Evolutionary conservation across 371 early-diverging fungal species (phyloP).

Genomic region (Quaeritorhiza haematococci): DNA sequence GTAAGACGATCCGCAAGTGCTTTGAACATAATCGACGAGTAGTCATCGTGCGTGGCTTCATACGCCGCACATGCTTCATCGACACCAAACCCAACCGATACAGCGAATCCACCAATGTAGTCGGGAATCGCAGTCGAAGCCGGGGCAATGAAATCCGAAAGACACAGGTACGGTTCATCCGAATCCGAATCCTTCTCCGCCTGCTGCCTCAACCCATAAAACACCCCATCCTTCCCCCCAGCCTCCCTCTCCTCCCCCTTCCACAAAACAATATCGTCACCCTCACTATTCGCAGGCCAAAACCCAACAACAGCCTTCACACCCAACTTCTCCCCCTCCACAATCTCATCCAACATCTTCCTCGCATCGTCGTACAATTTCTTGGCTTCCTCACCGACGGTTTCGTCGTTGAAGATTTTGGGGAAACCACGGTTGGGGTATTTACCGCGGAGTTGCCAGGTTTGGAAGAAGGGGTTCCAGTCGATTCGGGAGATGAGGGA

Average conservation of each 20-base stretch:
- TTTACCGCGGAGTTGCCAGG: conserved; percentile 89
- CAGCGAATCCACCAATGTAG: conserved; percentile 85
- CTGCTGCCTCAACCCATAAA: conserved; percentile 75
- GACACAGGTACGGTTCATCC: conserved; percentile 75
- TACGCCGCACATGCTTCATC: conserved; percentile 72
- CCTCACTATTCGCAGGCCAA: conserved; percentile 81
- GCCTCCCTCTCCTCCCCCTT: conserved; percentile 65
- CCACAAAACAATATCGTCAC: conserved; percentile 74
- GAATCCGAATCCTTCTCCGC: conserved; percentile 67
- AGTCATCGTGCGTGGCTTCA: conserved; percentile 78
- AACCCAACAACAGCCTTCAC: conserved; percentile 79
- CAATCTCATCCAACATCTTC: conserved; percentile 69
- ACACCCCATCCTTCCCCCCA: conserved; percentile 59
- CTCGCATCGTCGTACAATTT: conserved; percentile 81
- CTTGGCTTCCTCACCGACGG: conserved; percentile 81
- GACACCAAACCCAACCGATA: conserved; percentile 83
- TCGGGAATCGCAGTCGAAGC: conserved; percentile 66
- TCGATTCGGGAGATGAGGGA: conserved; percentile 74
- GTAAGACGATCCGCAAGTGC: conserved; percentile 89
- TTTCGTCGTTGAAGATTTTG: conserved; percentile 89
- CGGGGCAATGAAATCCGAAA: conserved; percentile 88
- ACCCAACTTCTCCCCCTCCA: conserved; percentile 59
- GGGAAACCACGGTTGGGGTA: conserved; percentile 94
- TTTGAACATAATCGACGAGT: conserved; percentile 84
- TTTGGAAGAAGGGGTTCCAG: conserved; percentile 95